Base-by-base conservation (phyloP, 495 filamentous ascomycete genomes). In the Glutinoglossum americanum region DNA sequence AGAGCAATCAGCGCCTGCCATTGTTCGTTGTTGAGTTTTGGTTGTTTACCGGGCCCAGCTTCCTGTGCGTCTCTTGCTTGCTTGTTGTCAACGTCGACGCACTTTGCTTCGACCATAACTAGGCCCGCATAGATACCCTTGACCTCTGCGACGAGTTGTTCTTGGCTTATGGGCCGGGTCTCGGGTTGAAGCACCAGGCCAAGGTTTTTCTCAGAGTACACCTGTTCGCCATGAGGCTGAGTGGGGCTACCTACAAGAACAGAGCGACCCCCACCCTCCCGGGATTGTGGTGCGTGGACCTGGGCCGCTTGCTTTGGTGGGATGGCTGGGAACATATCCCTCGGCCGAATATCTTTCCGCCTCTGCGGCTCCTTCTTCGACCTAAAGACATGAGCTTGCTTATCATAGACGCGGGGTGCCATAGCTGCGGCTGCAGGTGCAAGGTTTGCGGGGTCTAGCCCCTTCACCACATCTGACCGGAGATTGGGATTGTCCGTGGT, bases 101-200 rank as follows among this genome's bases (percentile, higher is more conserved):
- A 88, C 63, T 86, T 88, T 39, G 77, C 77, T 65, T 93, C 87
- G 0, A 88, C 83, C 79, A 85, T 84, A 1, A 83, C 77, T 1
- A 93, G 69, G 0, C 83, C 85, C 0, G 77, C 76, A 68, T 90
- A 90, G 27, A 89, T 93, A 0, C 72, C 78, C 60, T 85, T 84
- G 8, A 84, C 79, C 62, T 89, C 80, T 1, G 73, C 71, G 19
- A 80, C 75, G 1, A 89, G 72, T 64, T 89, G 80, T 13, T 86
- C 83, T 60, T 86, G 79, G n/a, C 80, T 81, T 21, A 89, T 86
- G 8, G 80, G 74, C 45, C 80, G 68, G 13, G 81, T 82, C 54
- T 83, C 77, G 13, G 76, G 79, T 60, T 85, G 80, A 19, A 60
- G 57, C 23, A 61, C 32, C 0, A 60, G 26, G 3, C 3, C 39